Base-by-base conservation (phyloP, 1,139 yeast species). In the Yamadazyma friedrichii region DNA sequence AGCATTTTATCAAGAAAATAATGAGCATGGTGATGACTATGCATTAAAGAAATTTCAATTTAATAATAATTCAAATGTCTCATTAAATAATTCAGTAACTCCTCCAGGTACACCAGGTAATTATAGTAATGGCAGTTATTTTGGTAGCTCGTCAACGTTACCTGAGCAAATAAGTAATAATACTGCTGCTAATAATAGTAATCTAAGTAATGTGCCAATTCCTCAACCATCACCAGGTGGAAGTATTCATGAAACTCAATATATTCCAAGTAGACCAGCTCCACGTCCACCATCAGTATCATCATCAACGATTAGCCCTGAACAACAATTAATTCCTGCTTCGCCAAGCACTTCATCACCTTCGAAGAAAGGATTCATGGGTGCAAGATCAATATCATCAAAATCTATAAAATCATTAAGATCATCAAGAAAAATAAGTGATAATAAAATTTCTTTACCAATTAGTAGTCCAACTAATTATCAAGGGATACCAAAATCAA, bases 1-100 rank as follows among this genome's bases (percentile, higher is more conserved):
- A 45, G 88, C 91, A 32, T 88, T 88, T 56, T 88, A 86, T 59
- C 89, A 86, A 53, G 88, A 84, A 46, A 71, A 73, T 9, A 74
- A 80, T 35, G 82, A 81, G 41, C 70, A 70, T 51, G 77, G 80
- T 40, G 80, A 79, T 17, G 93, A 83, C 38, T 87, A 82, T 41
- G 87, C 89, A 3, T 86, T 88, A 71, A 81, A 80, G 62, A 88
- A 88, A 58, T 85, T 89, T 57, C 79, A 67, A 35, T 62, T 56
- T 41, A 66, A 64, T 30, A 20, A 20, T 20, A 54, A 56, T 38
- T 51, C 59, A 4, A 51, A 47, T 37, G 48, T 57, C 1, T 59
- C 62, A 11, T 52, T 57, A 28, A 53, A 49, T 41, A 55, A 52
- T 31, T 54, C 58, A 15, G 51, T 55, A 16, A 56, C 66, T 1